phyloP scores from a whole-genome alignment of 2,329 filamentous ascomycete genomes.

The Thermothelomyces thermophilus region DNA sequence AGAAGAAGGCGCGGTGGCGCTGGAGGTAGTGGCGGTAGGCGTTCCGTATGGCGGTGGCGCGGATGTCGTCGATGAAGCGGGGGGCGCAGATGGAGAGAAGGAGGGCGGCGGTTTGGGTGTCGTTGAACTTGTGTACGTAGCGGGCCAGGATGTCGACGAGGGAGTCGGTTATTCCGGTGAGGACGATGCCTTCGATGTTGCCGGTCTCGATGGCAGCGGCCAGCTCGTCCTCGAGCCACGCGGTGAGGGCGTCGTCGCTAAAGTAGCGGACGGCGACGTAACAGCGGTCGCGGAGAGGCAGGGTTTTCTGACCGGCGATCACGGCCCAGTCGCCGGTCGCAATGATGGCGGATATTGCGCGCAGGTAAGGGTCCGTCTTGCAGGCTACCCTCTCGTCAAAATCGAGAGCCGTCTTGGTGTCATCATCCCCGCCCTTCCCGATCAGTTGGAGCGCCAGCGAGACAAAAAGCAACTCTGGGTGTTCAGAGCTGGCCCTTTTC shows the following conservation, averaged over 20 bases:
- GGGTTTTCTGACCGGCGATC: constrained; percentile 64
- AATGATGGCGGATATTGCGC: constrained; percentile 72
- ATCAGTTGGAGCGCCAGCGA: constrained; percentile 61
- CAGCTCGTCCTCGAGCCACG: constrained; percentile 63
- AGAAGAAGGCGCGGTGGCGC: constrained; percentile 65
- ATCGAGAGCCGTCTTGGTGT: constrained; percentile 46
- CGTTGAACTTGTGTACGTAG: constrained; percentile 68
- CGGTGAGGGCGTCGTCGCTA: constrained; percentile 53
- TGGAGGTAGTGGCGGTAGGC: constrained; percentile 66
- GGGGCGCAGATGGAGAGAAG: constrained; percentile 68
- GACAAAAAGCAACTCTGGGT: constrained; percentile 61
- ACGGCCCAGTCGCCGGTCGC: constrained; percentile 69
- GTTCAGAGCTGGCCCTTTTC: constrained; percentile 56
- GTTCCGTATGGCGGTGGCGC: constrained; percentile 67
- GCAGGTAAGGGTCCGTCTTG: constrained; percentile 69
- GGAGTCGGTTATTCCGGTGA: constrained; percentile 68
- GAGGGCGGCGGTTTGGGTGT: constrained; percentile 72
- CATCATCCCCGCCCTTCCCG: constrained; percentile 40
- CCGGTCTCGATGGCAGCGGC: constrained; percentile 55
- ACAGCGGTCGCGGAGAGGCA: constrained; percentile 68
- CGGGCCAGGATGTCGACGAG: constrained; percentile 69
- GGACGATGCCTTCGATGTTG: constrained; percentile 68
- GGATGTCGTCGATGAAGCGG: constrained; percentile 68
- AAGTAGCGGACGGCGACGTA: constrained; percentile 66
- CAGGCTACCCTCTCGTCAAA: constrained; percentile 54